Conservation (phyloP, 306 rosid genomes). For the Corylus avellana region DNA sequence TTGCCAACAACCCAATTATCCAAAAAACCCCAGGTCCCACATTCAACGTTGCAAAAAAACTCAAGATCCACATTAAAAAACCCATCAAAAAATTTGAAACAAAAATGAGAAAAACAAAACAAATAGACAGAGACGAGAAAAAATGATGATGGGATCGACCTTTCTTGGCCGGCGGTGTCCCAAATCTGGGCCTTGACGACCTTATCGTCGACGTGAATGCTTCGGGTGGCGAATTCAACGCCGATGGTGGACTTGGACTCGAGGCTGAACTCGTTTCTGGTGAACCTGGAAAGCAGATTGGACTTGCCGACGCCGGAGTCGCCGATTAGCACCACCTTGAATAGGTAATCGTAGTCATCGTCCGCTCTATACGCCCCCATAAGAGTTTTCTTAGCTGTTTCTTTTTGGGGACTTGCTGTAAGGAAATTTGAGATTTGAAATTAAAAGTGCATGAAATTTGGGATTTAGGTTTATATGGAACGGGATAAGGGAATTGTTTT, state of each 20-base stretch:
- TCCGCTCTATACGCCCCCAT: slow-evolving; percentile 84
- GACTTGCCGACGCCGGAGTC: slow-evolving; percentile 89
- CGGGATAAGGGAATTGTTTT: slow-evolving; percentile 6
- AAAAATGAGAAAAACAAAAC: too few species aligned
- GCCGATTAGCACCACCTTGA: slow-evolving; percentile 86
- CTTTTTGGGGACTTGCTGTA: neutral
- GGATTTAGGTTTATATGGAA: slow-evolving; percentile 47
- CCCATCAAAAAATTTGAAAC: neutral
- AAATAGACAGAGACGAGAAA: too few species aligned
- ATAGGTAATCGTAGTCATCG: slow-evolving; percentile 75
- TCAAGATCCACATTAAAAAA: too few species aligned
- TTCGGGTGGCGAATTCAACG: slow-evolving; percentile 83
- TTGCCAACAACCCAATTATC: neutral
- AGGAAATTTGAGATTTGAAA: too few species aligned
- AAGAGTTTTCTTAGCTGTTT: neutral
- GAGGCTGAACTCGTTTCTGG: slow-evolving; percentile 74
- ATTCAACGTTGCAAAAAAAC: neutral
- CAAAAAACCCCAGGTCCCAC: neutral
- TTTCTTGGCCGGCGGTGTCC: slow-evolving; percentile 94
- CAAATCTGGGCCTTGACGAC: slow-evolving; percentile 91
- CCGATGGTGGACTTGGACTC: slow-evolving; percentile 86
- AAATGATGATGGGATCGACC: slow-evolving; percentile 30
- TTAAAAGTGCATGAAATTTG: slow-evolving; percentile 21
- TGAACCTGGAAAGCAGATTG: slow-evolving; percentile 76
- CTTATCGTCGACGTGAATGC: slow-evolving; percentile 78